These are phyloP conservation scores for Paramecium bursaria DNA, from an alignment of 73 alveolate species.

Conservation along the genomic window DNA sequence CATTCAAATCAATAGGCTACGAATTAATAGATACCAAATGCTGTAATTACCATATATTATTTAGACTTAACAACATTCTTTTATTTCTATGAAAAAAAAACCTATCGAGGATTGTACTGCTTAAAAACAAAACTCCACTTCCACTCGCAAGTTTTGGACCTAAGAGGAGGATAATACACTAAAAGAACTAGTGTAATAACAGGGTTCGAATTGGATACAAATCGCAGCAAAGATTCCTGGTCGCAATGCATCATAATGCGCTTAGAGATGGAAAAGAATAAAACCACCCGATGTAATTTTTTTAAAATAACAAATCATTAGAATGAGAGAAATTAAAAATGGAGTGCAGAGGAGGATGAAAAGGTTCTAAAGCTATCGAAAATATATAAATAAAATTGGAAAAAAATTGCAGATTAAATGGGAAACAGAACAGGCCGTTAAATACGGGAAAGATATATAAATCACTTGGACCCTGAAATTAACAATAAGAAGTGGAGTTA, in stretches of 20 bases:
- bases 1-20: no score
- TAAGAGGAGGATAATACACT: constrained; percentile 50
- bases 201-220: constrained; percentile 53
- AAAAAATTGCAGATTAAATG: constrained; percentile 54
- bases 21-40: no score
- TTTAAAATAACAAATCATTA: constrained; percentile 5
- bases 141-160: constrained; percentile 34
- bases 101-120: no score
- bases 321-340: constrained; percentile 57
- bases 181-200: background rate
- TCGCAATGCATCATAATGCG: constrained; percentile 67
- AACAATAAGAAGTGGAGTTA: constrained; percentile 88
- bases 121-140: no score
- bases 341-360: constrained; percentile 67
- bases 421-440: constrained; percentile 85
- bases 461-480: constrained; percentile 94
- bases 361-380: constrained; percentile 41
- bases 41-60: no score
- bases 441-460: constrained; percentile 98
- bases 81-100: no score
- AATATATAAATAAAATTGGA: constrained; percentile 59
- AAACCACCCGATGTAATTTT: constrained; percentile 35
- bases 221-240: constrained; percentile 64
- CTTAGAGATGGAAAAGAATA: constrained; percentile 69
- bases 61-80: no score